A percentile compares a stretch with the other conserved stretches of the same genome.
Conservation (phyloP, 129 eudicot genomes). For the Tagetes erecta region DNA sequence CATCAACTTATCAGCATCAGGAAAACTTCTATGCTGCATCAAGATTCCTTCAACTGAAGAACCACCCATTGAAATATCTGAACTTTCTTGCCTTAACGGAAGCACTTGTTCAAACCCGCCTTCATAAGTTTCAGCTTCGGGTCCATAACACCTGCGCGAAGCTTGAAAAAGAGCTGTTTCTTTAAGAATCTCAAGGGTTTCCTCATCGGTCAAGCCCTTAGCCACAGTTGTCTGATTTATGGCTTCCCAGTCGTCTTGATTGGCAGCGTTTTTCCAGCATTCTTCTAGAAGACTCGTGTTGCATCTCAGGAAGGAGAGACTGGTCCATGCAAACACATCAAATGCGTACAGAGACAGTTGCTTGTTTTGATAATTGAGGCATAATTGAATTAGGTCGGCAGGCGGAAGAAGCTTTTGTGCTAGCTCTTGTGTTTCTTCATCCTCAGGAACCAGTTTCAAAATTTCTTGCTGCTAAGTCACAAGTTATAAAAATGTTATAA, state of each 20-base stretch:
- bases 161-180: slow-evolving; percentile 81
- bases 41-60: slow-evolving; percentile 76
- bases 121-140: slow-evolving; percentile 53
- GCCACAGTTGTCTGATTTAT: slow-evolving; percentile 51
- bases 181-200: slow-evolving; percentile 43
- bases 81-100: slow-evolving; percentile 60
- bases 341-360: slow-evolving; percentile 67
- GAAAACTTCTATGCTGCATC: slow-evolving; percentile 91
- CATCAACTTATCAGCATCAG: slow-evolving; percentile 93
- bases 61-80: slow-evolving; percentile 28
- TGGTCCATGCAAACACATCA: slow-evolving; percentile 85
- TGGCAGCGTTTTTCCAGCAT: slow-evolving; percentile 91
- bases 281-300: slow-evolving; percentile 83
- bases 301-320: slow-evolving; percentile 53
- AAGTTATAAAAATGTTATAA: slow-evolving; percentile 12
- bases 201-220: slow-evolving; percentile 92
- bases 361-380: slow-evolving; percentile 56
- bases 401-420: slow-evolving; percentile 68
- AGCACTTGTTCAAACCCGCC: slow-evolving; percentile 80
- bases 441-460: slow-evolving; percentile 46
- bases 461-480: slow-evolving; percentile 64
- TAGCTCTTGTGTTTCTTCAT: slow-evolving; percentile 52
- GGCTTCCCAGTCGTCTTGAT: slow-evolving; percentile 82
- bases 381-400: slow-evolving; percentile 63
- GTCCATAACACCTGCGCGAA: slow-evolving; percentile 81